Base-by-base conservation (phyloP, 2,329 filamentous ascomycete genomes). In the Fusarium camptoceras region DNA sequence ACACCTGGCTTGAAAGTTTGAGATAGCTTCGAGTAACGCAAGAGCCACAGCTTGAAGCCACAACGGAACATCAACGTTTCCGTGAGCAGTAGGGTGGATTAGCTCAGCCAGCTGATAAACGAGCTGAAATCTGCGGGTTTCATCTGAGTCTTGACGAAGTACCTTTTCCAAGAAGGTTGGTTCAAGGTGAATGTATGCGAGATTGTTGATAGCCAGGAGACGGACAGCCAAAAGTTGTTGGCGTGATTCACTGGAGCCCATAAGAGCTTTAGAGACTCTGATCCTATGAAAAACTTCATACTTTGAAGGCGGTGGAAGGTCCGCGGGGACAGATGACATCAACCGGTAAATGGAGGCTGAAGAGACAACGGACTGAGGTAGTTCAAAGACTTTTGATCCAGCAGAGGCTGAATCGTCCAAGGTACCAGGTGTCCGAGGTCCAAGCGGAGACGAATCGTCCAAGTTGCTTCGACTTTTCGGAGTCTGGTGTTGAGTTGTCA, bases 101-200 rank as follows among this genome's bases (percentile, higher is more conserved):
- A 99, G 84, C 78, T 98, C 95, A 20, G 93, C 93, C 39, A 99
- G 87, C 80, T 99, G 97, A 76, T 97, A 97, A 6, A 94, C 91
- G 25, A 99, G 85, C 79, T 99, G 96, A 68, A 94, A 91, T 54
- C 93, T 89, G 64, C 94, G 91, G 4, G 94, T 94, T 79, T 97
- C 94, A 75, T 98, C 95, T 39, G 89, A 88, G 76, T 99, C 97
- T 72, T 94, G 91, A 70, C 93, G 92, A 54, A 97, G 86, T 43
- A 98, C 88, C 78, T 93, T 95, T 68, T 95, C 91, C 46, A 94
- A 85, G 74, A 99, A 97, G n/a, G 89, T 88, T 6, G 87, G 82
- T 75, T 99, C 97, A 4, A 87, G 86, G 72, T 97, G 91, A 57
- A 98, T 93, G 77, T 97, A 98, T 4, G 94, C 93, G 67, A 99